A percentile compares a stretch with the other conserved stretches of the same genome.
These are phyloP conservation scores for Amauroascus niger DNA, from an alignment of 2,329 filamentous ascomycete species.

Conservation along the genomic window DNA sequence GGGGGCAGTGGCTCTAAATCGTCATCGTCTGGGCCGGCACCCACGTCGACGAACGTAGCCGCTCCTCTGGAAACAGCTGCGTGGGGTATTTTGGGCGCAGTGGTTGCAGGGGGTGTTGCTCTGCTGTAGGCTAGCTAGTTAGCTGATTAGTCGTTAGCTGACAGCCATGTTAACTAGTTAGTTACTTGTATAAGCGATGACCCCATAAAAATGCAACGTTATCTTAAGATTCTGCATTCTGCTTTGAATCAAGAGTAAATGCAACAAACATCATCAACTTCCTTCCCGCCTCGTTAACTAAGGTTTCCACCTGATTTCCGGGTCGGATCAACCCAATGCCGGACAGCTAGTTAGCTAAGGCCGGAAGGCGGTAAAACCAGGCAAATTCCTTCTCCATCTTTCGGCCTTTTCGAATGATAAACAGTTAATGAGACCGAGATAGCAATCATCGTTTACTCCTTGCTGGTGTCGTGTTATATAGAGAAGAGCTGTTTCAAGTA, in stretches of 20 bases:
- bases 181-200: no score
- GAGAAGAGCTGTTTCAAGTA: background rate
- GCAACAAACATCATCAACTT: no score
- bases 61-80: conserved; percentile 27
- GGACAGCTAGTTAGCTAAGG: background rate
- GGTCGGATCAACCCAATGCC: background rate
- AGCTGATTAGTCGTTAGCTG: no score
- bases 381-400: background rate
- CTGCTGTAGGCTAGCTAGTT: conserved; percentile 19
- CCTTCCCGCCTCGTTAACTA: no score
- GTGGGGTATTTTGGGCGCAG: conserved; percentile 32
- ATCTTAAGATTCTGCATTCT: no score
- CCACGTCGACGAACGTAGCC: conserved; percentile 25
- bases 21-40: background rate
- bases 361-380: background rate
- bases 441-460: background rate
- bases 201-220: no score
- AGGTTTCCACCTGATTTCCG: no score
- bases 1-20: background rate
- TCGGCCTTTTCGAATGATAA: no score
- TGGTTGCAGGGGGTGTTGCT: conserved; percentile 27
- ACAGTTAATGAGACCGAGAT: no score
- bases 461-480: background rate
- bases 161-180: no score
- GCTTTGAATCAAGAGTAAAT: no score